phyloP scores from a whole-genome alignment of 257 asterid species.

The Catharanthus roseus region DNA sequence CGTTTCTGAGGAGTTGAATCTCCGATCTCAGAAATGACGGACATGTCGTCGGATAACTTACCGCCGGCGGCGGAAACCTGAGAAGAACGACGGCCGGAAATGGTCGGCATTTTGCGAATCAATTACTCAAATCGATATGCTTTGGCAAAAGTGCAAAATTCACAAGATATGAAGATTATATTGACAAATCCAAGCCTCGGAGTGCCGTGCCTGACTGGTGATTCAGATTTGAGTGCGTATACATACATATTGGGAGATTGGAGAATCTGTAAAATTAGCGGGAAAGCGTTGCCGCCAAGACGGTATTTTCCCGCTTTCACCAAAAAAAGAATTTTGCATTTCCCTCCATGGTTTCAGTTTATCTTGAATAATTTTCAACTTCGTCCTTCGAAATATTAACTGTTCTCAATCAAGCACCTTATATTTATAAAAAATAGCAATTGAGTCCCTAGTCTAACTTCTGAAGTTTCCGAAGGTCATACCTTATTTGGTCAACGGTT shows the following conservation, averaged over 20 bases:
- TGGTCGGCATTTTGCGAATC: slow-evolving; percentile 43
- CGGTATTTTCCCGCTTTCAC: too few relatives aligned
- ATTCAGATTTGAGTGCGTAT: background rate
- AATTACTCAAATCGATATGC: background rate
- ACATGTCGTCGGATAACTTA: background rate
- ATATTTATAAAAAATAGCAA: too few relatives aligned
- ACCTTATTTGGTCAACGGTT: too few relatives aligned
- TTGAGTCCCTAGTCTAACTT: too few relatives aligned
- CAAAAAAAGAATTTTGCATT: too few relatives aligned
- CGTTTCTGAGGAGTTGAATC: slow-evolving; percentile 47
- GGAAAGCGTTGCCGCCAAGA: slow-evolving; percentile 19
- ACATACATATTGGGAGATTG: background rate
- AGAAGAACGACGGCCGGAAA: slow-evolving; percentile 37
- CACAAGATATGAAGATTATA: background rate
- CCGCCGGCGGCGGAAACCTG: slow-evolving; percentile 11
- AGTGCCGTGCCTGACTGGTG: background rate
- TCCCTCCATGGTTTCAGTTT: slow-evolving; percentile 23
- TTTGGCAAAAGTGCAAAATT: background rate
- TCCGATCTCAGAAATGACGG: slow-evolving; percentile 15
- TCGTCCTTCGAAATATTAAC: too few relatives aligned
- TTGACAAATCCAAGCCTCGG: background rate
- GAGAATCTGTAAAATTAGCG: slow-evolving; percentile 22
- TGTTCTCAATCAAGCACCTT: too few relatives aligned
- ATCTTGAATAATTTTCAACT: too few relatives aligned
- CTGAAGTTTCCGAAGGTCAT: too few relatives aligned